Evolutionary conservation across 2,329 filamentous ascomycete genomes (phyloP), one percentile per base, ranked within the genome.

Genomic region (Fusarium nisikadoi): DNA sequence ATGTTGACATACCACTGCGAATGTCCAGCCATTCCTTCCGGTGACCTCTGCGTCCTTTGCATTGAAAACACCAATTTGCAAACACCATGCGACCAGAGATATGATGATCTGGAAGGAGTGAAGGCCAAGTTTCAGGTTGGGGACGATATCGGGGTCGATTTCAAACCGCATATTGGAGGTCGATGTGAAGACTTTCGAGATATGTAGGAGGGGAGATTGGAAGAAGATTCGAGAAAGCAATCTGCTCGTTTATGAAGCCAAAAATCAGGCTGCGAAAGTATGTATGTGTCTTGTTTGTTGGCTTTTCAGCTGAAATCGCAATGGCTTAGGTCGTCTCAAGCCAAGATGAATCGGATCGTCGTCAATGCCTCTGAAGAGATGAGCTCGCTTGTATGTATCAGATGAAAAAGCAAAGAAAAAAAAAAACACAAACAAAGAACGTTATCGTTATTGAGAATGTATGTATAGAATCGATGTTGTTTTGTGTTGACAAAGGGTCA

Each of bases 1-100:
- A 54, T 35, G 8, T 33, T 16, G 52, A 81, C 88, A 67, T 84
- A 92, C 90, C 80, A 91, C 84, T 72, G 83, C 89, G 71, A 92
- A 91, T 1, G 88, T 86, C 89, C 90, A 92, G 68, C 86, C 89
- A 79, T 88, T 87, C 70, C 88, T 85, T 38, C 89, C 88, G 62
- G 85, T 86, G 70, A 91, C 84, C 25, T 78, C 79, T 9, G 88
- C 82, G 19, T 83, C 78, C 14, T 85, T 78, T 59, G 83, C 81
- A 43, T 83, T 83, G 76, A 91, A 90, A 49, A 91, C 84, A 29
- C 86, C 83, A 74, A 92, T 90, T 73, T 88, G 87, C 65, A 92
- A 82, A 64, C 86, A 83, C 84, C 89, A 91, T 74, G 86, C 82
- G 29, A 90, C 82, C 50, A 91, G 83, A 49, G 83, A 86, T 29